phyloP scores from a whole-genome alignment of 2,329 filamentous ascomycete genomes.

The Diaporthe citriasiana region DNA sequence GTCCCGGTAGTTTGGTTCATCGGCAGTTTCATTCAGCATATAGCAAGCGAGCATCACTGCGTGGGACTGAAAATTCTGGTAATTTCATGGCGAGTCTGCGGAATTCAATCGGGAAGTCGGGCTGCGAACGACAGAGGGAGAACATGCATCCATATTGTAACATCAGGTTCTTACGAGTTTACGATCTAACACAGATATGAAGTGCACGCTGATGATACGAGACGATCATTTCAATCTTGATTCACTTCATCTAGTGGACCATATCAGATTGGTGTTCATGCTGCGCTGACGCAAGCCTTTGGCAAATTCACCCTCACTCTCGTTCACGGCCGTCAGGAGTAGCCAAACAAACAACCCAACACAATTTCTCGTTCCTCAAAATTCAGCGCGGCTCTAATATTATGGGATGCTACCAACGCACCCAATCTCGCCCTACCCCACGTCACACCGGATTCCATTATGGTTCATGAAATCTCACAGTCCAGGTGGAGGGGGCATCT shows the following conservation, averaged over 20 bases:
- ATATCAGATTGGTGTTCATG: neutral
- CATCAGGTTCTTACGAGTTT: neutral
- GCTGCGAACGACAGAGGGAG: neutral
- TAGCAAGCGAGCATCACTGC: constrained; percentile 39
- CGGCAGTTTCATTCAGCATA: constrained; percentile 22
- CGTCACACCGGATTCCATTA: neutral
- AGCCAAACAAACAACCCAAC: neutral
- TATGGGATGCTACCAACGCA: neutral
- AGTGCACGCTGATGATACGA: neutral
- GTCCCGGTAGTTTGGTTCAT: constrained; percentile 22
- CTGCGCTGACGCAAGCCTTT: neutral
- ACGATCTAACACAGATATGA: constrained; percentile 1
- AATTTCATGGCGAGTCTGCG: neutral
- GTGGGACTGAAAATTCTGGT: neutral
- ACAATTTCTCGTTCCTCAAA: constrained; percentile 3
- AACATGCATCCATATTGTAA: neutral
- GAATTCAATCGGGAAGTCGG: neutral
- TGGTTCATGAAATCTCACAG: constrained; percentile 52
- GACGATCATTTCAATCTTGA: constrained; percentile 4
- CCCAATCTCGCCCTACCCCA: neutral
- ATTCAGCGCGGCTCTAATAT: constrained; percentile 3
- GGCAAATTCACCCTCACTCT: neutral
- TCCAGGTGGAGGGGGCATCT: constrained; percentile 71
- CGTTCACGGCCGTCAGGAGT: neutral
- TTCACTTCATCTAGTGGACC: neutral